Conservation (phyloP, 805 yeast genomes). For the Trichomonascus vanleenenianus region DNA sequence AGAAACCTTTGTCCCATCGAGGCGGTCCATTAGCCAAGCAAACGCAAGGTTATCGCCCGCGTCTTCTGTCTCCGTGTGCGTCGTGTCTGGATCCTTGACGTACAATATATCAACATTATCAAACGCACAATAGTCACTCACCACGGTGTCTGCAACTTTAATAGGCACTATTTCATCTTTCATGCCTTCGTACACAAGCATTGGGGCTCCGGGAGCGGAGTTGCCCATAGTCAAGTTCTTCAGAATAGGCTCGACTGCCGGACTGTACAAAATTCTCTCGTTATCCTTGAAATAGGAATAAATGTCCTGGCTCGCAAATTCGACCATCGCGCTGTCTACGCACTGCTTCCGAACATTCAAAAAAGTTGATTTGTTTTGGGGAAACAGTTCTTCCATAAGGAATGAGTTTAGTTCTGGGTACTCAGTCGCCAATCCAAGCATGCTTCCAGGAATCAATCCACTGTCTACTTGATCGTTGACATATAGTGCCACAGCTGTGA, state of each 20-base stretch:
- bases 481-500: slow-evolving; percentile 10
- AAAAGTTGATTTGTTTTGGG: slow-evolving; percentile 5
- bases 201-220: slow-evolving; percentile 16
- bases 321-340: slow-evolving; percentile 9
- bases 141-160: slow-evolving; percentile 12
- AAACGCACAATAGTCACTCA: slow-evolving; percentile 12
- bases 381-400: slow-evolving; percentile 4
- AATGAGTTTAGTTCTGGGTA: slow-evolving; percentile 19
- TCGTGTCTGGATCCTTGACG: slow-evolving; percentile 9
- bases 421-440: slow-evolving; percentile 22
- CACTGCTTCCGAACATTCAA: slow-evolving; percentile 14
- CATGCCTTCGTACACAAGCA: slow-evolving; percentile 19
- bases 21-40: slow-evolving; percentile 9
- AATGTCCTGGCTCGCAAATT: slow-evolving; percentile 14
- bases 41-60: slow-evolving; percentile 4
- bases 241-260: slow-evolving; percentile 8
- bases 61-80: slow-evolving; percentile 5
- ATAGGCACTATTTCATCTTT: slow-evolving; percentile 18
- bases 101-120: slow-evolving; percentile 11
- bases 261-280: slow-evolving; percentile 11
- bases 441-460: slow-evolving; percentile 20
- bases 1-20: slow-evolving; percentile 4
- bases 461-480: slow-evolving; percentile 19
- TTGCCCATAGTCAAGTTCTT: slow-evolving; percentile 15
- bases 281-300: slow-evolving; percentile 15